Percentiles rank a stretch among this genome's conserved stretches.
phyloP scores from a whole-genome alignment of 495 filamentous ascomycete species.

The Penicillium psychrofluorescens region DNA sequence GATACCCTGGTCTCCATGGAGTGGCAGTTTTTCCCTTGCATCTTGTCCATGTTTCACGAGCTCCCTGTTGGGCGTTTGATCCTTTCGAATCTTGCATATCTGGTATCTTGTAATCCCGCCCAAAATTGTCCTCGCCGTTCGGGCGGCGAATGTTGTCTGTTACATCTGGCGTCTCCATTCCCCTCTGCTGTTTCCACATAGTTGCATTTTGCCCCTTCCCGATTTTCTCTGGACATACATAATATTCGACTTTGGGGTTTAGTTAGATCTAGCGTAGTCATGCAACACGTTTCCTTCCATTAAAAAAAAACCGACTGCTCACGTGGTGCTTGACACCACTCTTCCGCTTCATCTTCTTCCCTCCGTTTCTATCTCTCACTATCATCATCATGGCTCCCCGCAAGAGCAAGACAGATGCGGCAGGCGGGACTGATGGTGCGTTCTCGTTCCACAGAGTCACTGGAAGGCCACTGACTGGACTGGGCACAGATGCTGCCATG shows the following conservation, averaged over 20 bases:
- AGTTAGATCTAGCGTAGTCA: slow-evolving; percentile 13
- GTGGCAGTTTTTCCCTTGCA: no score
- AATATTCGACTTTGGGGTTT: slow-evolving; percentile 2
- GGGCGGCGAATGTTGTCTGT: slow-evolving; percentile 4
- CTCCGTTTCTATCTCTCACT: background rate
- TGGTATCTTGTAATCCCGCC: slow-evolving; percentile 8
- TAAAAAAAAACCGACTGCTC: background rate
- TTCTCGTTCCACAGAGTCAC: background rate
- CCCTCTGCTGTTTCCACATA: slow-evolving; percentile 5
- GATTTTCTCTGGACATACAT: slow-evolving; percentile 19
- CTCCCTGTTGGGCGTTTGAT: background rate
- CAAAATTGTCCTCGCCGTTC: slow-evolving; percentile 10
- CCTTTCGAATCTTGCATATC: slow-evolving; percentile 6
- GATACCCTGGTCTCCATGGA: slow-evolving; percentile 28
- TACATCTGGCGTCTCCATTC: background rate
- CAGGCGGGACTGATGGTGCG: slow-evolving; percentile 33
- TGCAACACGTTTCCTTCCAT: background rate
- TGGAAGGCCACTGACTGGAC: no score
- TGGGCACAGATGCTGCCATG: slow-evolving; percentile 15
- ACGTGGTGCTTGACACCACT: slow-evolving; percentile 1
- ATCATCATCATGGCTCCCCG: slow-evolving; percentile 38
- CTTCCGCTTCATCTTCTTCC: background rate
- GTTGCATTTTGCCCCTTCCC: slow-evolving; percentile 17
- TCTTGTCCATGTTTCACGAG: no score
- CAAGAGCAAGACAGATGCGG: slow-evolving; percentile 42